Evolutionary conservation across 73 alveolate species (phyloP).

Genomic region (Paramecium caudatum): DNA sequence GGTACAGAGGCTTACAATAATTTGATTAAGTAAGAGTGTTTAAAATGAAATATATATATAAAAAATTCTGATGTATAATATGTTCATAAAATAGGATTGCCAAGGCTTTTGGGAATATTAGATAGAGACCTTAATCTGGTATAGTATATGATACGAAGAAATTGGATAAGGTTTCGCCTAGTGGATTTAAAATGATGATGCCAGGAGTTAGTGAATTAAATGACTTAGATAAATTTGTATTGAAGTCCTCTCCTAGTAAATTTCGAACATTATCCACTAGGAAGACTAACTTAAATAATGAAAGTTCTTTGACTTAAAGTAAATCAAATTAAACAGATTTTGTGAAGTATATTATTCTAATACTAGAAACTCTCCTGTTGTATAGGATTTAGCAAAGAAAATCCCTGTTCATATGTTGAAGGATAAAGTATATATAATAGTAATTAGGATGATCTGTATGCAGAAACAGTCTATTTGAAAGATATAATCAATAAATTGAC

Average conservation of each 20-base stretch:
- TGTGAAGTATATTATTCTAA: neutral
- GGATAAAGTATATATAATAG: neutral
- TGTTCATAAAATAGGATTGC: slow-evolving; percentile 58
- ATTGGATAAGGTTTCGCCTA: slow-evolving; percentile 23
- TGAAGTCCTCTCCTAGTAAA: slow-evolving; percentile 44
- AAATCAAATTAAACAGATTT: slow-evolving; percentile 50
- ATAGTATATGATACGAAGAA: slow-evolving; percentile 45
- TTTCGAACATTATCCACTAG: slow-evolving; percentile 48
- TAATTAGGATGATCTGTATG: slow-evolving; percentile 42
- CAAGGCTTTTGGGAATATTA: slow-evolving; percentile 23
- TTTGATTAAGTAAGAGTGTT: slow-evolving; percentile 17
- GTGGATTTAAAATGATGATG: slow-evolving; percentile 25
- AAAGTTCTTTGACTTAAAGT: neutral
- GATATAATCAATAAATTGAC: slow-evolving; percentile 55
- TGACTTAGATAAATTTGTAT: slow-evolving; percentile 50
- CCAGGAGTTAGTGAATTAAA: neutral
- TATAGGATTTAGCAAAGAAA: slow-evolving; percentile 24
- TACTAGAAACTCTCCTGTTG: slow-evolving; percentile 58
- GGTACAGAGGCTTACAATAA: slow-evolving; percentile 13
- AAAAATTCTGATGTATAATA: too few species aligned
- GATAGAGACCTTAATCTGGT: slow-evolving; percentile 53
- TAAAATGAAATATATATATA: too few species aligned
- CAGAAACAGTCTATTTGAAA: slow-evolving; percentile 57
- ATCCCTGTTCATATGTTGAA: slow-evolving; percentile 38
- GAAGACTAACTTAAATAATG: slow-evolving; percentile 27